phyloP scores from a whole-genome alignment of 768 basidiomycete species.

The Trichaptum fuscoviolaceum region DNA sequence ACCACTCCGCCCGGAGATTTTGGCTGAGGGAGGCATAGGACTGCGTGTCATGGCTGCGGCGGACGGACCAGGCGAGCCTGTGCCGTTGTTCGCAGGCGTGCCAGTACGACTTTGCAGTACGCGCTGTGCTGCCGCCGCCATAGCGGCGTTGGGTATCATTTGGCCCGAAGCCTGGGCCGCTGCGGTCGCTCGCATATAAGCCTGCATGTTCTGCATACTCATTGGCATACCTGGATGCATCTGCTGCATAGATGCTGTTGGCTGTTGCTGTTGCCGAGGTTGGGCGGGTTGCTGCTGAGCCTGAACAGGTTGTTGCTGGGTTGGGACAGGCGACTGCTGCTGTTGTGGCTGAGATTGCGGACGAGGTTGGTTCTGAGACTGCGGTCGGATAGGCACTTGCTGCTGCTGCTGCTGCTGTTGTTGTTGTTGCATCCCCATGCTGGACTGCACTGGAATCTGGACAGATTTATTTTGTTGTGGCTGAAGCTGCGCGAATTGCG shows the following conservation, averaged over 20 bases:
- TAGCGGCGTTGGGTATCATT: conserved; percentile 14
- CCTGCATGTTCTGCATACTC: background rate
- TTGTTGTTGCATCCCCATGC: conserved; percentile 10
- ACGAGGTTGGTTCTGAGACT: conserved; percentile 9
- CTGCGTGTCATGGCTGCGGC: conserved; percentile 15
- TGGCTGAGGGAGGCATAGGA: conserved; percentile 1
- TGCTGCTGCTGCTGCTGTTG: conserved; percentile 10
- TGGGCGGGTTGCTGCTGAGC: conserved; percentile 5
- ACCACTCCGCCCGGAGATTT: conserved; percentile 1
- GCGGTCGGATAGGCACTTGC: conserved; percentile 5
- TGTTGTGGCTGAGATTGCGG: conserved; percentile 16
- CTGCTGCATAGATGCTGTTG: background rate
- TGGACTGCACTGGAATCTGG: background rate
- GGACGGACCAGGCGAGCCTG: background rate
- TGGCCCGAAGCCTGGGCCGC: conserved; percentile 16
- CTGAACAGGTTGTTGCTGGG: conserved; percentile 2
- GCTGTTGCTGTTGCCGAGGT: conserved; percentile 3
- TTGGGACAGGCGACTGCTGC: conserved; percentile 14
- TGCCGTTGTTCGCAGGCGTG: conserved; percentile 10
- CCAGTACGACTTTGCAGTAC: conserved; percentile 12
- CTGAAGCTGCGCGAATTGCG: background rate
- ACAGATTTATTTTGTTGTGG: background rate
- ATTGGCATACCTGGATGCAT: background rate
- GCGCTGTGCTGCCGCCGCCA: conserved; percentile 13
- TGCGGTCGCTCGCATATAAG: conserved; percentile 10